Conservation (phyloP, 1,139 yeast species). For the Sugiyamaella xylanicola region DNA sequence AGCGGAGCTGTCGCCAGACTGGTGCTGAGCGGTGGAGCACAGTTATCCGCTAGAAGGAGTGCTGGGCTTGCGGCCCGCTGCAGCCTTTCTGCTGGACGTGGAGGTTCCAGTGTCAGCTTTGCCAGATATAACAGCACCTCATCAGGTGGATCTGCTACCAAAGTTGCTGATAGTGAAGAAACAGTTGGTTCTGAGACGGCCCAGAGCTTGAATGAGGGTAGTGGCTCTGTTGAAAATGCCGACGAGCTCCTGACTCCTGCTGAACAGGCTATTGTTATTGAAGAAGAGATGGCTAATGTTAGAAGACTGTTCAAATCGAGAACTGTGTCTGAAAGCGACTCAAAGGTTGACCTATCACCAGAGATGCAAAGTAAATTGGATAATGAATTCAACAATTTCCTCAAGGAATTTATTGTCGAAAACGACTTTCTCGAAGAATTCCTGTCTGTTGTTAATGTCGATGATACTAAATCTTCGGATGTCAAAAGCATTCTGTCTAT, state of each 20-base stretch:
- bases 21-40: background rate
- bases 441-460: constrained; percentile 18
- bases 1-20: constrained; percentile 5
- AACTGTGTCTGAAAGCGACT: constrained; percentile 20
- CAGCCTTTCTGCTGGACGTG: background rate
- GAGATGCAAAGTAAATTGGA: constrained; percentile 37
- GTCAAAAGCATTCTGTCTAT: constrained; percentile 18
- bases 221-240: background rate
- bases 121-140: constrained; percentile 11
- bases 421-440: constrained; percentile 33
- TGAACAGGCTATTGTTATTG: constrained; percentile 12
- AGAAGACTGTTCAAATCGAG: constrained; percentile 16
- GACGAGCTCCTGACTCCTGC: constrained; percentile 4
- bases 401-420: constrained; percentile 39
- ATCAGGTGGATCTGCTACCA: background rate
- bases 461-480: constrained; percentile 19
- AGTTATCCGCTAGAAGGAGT: background rate
- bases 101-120: background rate
- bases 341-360: constrained; percentile 30
- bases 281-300: constrained; percentile 20
- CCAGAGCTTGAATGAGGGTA: no score
- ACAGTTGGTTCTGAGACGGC: background rate
- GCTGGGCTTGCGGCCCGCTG: background rate
- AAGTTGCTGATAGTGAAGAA: background rate
- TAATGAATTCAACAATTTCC: constrained; percentile 35